phyloP scores from a whole-genome alignment of 2,329 filamentous ascomycete species.

The Arthrocladium fulminans region DNA sequence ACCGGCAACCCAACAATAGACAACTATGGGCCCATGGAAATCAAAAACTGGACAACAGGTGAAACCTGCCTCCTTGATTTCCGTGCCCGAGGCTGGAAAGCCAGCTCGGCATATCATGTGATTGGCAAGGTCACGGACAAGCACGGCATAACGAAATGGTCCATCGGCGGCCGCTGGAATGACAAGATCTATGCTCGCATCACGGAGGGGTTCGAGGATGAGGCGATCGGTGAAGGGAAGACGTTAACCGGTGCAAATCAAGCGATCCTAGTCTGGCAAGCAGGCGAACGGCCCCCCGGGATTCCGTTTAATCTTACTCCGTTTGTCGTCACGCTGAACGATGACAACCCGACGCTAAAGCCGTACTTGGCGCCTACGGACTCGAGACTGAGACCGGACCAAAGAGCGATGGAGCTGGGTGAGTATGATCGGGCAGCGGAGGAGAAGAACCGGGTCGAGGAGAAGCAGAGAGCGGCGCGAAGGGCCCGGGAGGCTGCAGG shows the following conservation, averaged over 20 bases:
- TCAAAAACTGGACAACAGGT: slow-evolving; percentile 94
- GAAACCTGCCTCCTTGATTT: slow-evolving; percentile 86
- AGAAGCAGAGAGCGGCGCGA: slow-evolving; percentile 74
- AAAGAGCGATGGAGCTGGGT: slow-evolving; percentile 98
- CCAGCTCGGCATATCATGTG: slow-evolving; percentile 80
- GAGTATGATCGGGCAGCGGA: slow-evolving; percentile 85
- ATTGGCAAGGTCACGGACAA: slow-evolving; percentile 75
- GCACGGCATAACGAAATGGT: slow-evolving; percentile 73
- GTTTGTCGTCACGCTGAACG: slow-evolving; percentile 90
- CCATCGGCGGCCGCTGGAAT: slow-evolving; percentile 91
- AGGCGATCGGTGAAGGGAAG: slow-evolving; percentile 42
- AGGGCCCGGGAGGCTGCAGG: slow-evolving; percentile 65
- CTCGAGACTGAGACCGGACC: slow-evolving; percentile 83
- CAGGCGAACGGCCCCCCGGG: slow-evolving; percentile 65
- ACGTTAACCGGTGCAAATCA: slow-evolving; percentile 50
- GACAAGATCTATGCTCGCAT: slow-evolving; percentile 91
- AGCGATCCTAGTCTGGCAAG: slow-evolving; percentile 89
- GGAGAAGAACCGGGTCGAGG: slow-evolving; percentile 91
- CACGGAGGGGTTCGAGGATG: slow-evolving; percentile 79
- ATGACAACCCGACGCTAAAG: slow-evolving; percentile 70
- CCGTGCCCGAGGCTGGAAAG: slow-evolving; percentile 93
- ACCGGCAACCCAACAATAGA: slow-evolving; percentile 94
- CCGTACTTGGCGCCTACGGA: slow-evolving; percentile 82
- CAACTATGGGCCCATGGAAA: slow-evolving; percentile 93
- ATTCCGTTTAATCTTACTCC: slow-evolving; percentile 97